These are phyloP conservation scores for Akanthomyces dipterigenus DNA, from an alignment of 2,329 filamentous ascomycete species.

Conservation along the genomic window DNA sequence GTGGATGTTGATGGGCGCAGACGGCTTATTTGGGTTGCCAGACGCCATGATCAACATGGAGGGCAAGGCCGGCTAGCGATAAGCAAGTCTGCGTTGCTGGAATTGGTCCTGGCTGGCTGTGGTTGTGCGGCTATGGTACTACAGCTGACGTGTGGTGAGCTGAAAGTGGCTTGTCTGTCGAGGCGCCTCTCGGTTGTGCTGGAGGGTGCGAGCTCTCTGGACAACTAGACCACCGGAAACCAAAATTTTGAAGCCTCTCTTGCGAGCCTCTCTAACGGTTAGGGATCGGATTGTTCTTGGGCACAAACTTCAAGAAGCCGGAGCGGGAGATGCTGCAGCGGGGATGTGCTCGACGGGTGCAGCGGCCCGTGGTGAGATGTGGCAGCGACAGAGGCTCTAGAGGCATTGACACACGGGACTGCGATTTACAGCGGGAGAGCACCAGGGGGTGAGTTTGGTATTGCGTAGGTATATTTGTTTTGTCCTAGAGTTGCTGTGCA, in stretches of 20 bases:
- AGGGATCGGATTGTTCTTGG: background rate
- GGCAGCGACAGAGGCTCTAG: background rate
- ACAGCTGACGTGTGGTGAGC: background rate
- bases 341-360: background rate
- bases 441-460: background rate
- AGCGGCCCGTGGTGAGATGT: constrained; percentile 1
- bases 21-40: background rate
- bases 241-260: background rate
- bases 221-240: background rate
- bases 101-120: background rate
- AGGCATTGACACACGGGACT: constrained; percentile 5
- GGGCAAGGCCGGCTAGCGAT: background rate
- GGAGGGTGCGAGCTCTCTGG: background rate
- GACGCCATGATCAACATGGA: constrained; percentile 9
- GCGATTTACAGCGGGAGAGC: background rate
- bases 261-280: background rate
- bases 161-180: background rate
- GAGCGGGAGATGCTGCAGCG: constrained; percentile 1
- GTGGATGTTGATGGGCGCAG: constrained; percentile 2
- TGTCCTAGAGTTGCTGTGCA: background rate
- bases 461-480: background rate
- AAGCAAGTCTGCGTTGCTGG: background rate
- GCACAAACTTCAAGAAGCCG: background rate
- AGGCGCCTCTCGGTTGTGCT: background rate
- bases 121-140: background rate